Evolutionary conservation across 2,329 filamentous ascomycete genomes (phyloP).

Genomic region (Aureobasidium sp.): DNA sequence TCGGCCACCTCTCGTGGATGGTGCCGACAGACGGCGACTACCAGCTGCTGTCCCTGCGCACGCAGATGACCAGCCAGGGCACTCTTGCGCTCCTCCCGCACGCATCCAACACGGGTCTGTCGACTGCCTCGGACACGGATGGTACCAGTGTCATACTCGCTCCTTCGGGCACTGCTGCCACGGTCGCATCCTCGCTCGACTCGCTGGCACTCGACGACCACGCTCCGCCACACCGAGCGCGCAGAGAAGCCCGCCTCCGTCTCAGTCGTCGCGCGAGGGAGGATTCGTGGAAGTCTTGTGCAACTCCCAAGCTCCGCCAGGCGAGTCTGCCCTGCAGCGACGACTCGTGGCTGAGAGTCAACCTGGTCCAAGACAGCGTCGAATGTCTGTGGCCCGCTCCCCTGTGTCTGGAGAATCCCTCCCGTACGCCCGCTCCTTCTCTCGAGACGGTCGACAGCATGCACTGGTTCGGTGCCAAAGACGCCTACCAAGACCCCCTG

Average conservation of each 20-base stretch:
- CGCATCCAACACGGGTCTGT: background rate
- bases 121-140: background rate
- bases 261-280: conserved; percentile 11
- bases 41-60: conserved; percentile 8
- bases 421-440: background rate
- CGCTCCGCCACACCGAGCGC: background rate
- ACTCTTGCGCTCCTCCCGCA: conserved; percentile 9
- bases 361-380: background rate
- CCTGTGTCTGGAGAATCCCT: conserved; percentile 1
- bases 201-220: background rate
- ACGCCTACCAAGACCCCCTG: conserved; percentile 16
- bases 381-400: conserved; percentile 6
- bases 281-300: conserved; percentile 1
- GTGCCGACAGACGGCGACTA: background rate
- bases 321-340: background rate
- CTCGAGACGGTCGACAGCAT: background rate
- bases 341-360: background rate
- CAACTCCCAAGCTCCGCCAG: background rate
- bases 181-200: background rate
- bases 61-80: conserved; percentile 15
- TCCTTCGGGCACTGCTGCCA: conserved; percentile 11
- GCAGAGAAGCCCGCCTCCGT: conserved; percentile 10
- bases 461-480: conserved; percentile 5
- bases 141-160: conserved; percentile 1
- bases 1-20: conserved; percentile 13